Conservation (phyloP, 306 rosid species). For the Biancaea sappan region DNA sequence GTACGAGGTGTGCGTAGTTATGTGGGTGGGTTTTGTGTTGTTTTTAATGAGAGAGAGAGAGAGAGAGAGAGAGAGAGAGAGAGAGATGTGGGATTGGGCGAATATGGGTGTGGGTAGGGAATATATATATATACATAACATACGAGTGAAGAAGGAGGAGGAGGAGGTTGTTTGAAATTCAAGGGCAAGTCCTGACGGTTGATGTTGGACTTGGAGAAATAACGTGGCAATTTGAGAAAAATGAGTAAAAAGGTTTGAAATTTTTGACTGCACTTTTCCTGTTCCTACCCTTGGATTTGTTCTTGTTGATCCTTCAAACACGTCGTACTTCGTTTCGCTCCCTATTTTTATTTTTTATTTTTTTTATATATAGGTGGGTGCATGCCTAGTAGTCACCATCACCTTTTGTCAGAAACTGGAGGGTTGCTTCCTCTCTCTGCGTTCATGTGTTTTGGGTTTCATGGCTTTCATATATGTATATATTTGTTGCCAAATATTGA, state of each 20-base stretch:
- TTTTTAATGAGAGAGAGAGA: background rate
- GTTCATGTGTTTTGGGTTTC: background rate
- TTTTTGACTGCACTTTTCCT: slow-evolving; percentile 22
- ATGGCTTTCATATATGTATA: background rate
- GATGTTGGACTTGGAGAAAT: slow-evolving; percentile 26
- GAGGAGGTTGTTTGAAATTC: background rate
- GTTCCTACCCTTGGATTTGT: background rate
- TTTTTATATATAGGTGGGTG: too few species aligned
- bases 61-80: background rate
- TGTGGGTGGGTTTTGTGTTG: too few species aligned
- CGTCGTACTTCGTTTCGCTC: background rate
- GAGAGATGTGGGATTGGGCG: background rate
- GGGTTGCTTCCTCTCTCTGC: slow-evolving; percentile 22
- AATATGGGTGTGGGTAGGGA: too few species aligned
- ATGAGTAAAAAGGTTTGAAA: slow-evolving; percentile 35
- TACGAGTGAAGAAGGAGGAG: background rate
- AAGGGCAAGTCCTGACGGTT: background rate
- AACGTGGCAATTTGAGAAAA: slow-evolving; percentile 32
- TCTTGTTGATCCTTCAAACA: slow-evolving; percentile 33
- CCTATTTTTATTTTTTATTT: background rate
- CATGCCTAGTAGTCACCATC: too few species aligned
- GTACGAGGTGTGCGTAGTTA: too few species aligned
- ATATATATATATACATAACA: too few species aligned
- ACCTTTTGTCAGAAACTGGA: slow-evolving; percentile 16
- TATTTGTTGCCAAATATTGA: background rate